Evolutionary conservation across 1,139 yeast species (phyloP).

Genomic region (Pneumocystis wakefieldiae): DNA sequence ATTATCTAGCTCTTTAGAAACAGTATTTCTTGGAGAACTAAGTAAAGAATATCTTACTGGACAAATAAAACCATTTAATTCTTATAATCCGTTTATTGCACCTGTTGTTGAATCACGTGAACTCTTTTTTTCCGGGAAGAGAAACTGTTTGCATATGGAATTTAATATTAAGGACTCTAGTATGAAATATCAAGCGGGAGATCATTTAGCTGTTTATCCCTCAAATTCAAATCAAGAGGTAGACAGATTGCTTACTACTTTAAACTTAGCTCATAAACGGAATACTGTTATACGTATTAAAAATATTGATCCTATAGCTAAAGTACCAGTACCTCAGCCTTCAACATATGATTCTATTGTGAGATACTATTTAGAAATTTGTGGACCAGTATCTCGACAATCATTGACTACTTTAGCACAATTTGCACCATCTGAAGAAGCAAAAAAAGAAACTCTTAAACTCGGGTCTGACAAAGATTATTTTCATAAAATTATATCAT

Average conservation of each 20-base stretch:
- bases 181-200: conserved; percentile 83
- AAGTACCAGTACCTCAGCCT: conserved; percentile 77
- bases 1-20: conserved; percentile 23
- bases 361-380: conserved; percentile 77
- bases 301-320: conserved; percentile 59
- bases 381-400: conserved; percentile 90
- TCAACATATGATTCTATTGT: conserved; percentile 77
- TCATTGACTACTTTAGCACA: conserved; percentile 59
- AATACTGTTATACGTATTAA: conserved; percentile 48
- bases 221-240: conserved; percentile 72
- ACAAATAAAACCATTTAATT: conserved; percentile 65
- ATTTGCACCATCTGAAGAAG: conserved; percentile 59
- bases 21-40: conserved; percentile 76
- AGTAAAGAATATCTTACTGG: conserved; percentile 42
- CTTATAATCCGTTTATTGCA: conserved; percentile 71
- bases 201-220: conserved; percentile 90
- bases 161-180: conserved; percentile 65
- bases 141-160: conserved; percentile 84
- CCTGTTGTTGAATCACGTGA: conserved; percentile 48
- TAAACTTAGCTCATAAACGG: conserved; percentile 42
- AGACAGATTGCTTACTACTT: conserved; percentile 43
- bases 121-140: conserved; percentile 47
- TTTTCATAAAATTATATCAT: conserved; percentile 51
- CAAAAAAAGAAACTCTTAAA: conserved; percentile 37
- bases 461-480: conserved; percentile 54